Base-by-base conservation (phyloP, 805 yeast genomes). In the Candida cerambycidarum region DNA sequence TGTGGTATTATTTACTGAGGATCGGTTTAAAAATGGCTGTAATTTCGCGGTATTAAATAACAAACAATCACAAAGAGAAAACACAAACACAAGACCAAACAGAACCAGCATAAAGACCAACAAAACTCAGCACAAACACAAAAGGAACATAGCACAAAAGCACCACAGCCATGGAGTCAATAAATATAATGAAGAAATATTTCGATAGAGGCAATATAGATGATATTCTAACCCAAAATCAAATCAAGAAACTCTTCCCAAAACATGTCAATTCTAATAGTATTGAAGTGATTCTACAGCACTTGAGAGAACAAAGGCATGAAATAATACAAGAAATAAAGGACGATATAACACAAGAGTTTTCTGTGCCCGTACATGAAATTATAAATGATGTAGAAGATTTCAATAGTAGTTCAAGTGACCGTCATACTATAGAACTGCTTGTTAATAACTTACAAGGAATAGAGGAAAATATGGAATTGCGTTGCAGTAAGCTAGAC, bases 331-430 rank as follows among this genome's bases (percentile, higher is more conserved):
- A 43, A 5, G 25, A 24, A 1, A 41, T 55, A 3, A 36, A 46
- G 13, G n/a, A 25, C 1, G 46, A 46, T 15, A 56, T 63, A 5
- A 31, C 47, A 1, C 14, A 39, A 1, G 46, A 54, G 28, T 63
- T 61, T 36, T 44, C 58, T n/a, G 39, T 61, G 4, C 68, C 70
- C 4, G 21, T 57, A 19, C 43, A 44, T 12, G 46, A 44, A 9
- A 21, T 53, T 5, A n/a, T 40, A 18, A 13, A 33, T 29, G 40
- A 34, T n/a, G 23, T 38, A 12, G 41, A 37, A 11, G 38, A 42
- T n/a, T 32, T 33, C 11, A 36, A 37, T 25, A 38, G 17, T n/a
- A 23, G 28, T 9, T 25, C 42, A 5, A 41, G 18, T 16, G 35
- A 29, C 17, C 17, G 30, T n/a, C 44, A 37, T 19, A 32, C 32